These are phyloP conservation scores for Microstegium vimineum DNA, from an alignment of 176 grass and related monocot genomes.

Conservation along the genomic window DNA sequence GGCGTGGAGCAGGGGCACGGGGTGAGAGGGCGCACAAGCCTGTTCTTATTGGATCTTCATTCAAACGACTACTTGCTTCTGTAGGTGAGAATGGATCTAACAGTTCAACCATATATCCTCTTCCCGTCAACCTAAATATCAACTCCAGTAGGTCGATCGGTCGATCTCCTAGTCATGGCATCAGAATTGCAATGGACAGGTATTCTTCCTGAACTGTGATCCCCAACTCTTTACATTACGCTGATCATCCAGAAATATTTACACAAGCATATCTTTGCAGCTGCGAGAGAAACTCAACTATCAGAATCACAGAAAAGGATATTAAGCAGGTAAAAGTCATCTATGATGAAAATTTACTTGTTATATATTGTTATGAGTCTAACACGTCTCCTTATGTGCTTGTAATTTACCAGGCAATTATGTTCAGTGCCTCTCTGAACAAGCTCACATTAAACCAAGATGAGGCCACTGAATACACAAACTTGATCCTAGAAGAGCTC, in stretches of 20 bases:
- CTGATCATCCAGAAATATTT: background rate
- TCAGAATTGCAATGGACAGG: slow-evolving; percentile 32
- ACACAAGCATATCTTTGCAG: background rate
- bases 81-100: background rate
- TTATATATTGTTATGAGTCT: background rate
- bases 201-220: background rate
- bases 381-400: background rate
- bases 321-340: slow-evolving; percentile 14
- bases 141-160: background rate
- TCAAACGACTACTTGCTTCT: background rate
- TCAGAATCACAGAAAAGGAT: slow-evolving; percentile 21
- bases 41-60: background rate
- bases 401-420: slow-evolving; percentile 28
- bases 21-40: background rate
- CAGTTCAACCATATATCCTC: background rate
- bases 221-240: background rate
- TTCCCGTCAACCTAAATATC: background rate
- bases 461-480: slow-evolving; percentile 18
- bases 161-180: slow-evolving; percentile 17
- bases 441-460: slow-evolving; percentile 27
- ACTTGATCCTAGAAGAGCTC: slow-evolving; percentile 29
- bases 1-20: background rate
- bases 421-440: slow-evolving; percentile 28
- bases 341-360: background rate
- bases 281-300: background rate